Conservation (phyloP, 2,329 filamentous ascomycete species). For the Cladophialophora chaetospira region DNA sequence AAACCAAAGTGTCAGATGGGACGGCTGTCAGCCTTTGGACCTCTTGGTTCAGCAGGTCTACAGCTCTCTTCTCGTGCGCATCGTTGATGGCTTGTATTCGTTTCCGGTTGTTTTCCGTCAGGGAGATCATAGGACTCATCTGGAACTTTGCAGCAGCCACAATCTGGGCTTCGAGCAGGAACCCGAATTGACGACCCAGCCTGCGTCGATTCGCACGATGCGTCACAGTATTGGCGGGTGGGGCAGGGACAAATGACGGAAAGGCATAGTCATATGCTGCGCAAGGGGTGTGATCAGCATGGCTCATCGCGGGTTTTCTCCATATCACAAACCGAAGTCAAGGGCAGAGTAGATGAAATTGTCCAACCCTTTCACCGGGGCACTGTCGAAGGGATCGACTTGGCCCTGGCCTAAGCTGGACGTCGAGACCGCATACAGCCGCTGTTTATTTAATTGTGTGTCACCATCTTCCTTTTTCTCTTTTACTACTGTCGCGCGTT, state of each 20-base stretch:
- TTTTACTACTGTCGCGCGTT: not conserved
- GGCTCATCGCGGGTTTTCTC: not conserved
- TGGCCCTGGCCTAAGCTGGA: slow-evolving; percentile 1
- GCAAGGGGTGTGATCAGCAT: not conserved
- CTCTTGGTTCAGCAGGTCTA: not conserved
- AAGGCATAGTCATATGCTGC: slow-evolving; percentile 7
- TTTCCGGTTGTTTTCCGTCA: not conserved
- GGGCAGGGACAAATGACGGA: slow-evolving; percentile 1
- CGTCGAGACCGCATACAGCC: not conserved
- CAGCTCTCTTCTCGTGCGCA: not conserved
- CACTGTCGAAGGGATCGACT: slow-evolving; percentile 6
- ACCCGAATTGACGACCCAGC: not conserved
- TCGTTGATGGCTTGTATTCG: not conserved
- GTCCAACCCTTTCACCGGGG: not conserved
- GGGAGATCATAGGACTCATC: slow-evolving; percentile 1
- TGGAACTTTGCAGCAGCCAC: slow-evolving; percentile 4
- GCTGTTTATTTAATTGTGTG: not conserved
- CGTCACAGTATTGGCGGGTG: not conserved
- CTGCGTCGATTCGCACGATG: slow-evolving; percentile 3
- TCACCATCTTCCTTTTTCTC: not conserved
- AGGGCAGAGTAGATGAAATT: slow-evolving; percentile 6
- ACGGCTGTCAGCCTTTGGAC: not conserved
- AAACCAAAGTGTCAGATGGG: not conserved
- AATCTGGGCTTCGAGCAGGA: slow-evolving; percentile 4
- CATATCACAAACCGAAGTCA: not conserved